Percentiles rank a stretch among this genome's conserved stretches.
These are phyloP conservation scores for Brassica hybrid DNA, from an alignment of 441 rosid genomes.

Conservation along the genomic window DNA sequence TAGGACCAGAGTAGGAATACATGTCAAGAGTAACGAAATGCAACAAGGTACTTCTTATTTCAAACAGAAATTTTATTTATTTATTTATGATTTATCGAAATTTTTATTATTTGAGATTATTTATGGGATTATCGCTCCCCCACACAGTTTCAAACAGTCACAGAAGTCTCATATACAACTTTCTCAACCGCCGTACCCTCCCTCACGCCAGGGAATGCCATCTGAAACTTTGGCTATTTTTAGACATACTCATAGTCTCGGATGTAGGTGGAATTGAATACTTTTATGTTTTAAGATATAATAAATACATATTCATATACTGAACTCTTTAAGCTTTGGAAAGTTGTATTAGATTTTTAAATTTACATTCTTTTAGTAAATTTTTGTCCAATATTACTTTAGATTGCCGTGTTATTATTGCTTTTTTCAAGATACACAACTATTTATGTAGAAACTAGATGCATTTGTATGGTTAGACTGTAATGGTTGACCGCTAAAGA, in stretches of 20 bases:
- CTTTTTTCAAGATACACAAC: too few relatives aligned
- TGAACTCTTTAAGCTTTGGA: too few relatives aligned
- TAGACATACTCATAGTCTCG: constrained; percentile 47
- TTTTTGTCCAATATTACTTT: too few relatives aligned
- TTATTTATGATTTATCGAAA: not conserved
- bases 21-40: too few relatives aligned
- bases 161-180: constrained; percentile 9
- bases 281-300: not conserved
- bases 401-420: too few relatives aligned
- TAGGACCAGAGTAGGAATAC: too few relatives aligned
- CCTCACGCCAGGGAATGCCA: constrained; percentile 40
- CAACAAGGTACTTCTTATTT: too few relatives aligned
- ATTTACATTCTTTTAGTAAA: too few relatives aligned
- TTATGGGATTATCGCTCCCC: constrained; percentile 11
- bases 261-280: constrained; percentile 51
- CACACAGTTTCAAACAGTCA: not conserved
- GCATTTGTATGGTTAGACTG: too few relatives aligned
- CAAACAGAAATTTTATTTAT: not conserved
- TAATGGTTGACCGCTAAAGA: too few relatives aligned
- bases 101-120: not conserved
- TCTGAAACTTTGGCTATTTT: constrained; percentile 44
- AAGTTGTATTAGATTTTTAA: too few relatives aligned
- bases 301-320: not conserved
- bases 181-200: constrained; percentile 30
- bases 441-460: too few relatives aligned